A percentile compares a stretch with the other conserved stretches of the same genome.
These are phyloP conservation scores for Globisporangium solare DNA, from an alignment of 352 stramenopile genomes.

Conservation along the genomic window DNA sequence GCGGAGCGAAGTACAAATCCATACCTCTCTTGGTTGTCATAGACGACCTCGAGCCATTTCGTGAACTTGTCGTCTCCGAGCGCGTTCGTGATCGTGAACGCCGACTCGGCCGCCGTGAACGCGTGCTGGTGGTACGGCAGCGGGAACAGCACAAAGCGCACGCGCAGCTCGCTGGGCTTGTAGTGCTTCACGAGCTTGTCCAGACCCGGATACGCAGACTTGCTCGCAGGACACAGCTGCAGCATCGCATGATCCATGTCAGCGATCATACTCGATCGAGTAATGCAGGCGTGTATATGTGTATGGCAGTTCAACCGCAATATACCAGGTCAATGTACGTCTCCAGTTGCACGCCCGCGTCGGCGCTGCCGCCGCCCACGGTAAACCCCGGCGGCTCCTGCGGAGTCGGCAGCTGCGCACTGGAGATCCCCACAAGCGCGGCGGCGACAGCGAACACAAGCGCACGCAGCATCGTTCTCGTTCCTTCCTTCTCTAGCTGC, in stretches of 20 bases:
- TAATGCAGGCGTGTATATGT: too few species aligned
- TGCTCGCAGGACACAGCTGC: conserved; percentile 74
- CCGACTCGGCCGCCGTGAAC: conserved; percentile 56
- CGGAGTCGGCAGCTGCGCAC: conserved; percentile 58
- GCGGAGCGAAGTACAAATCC: neutral
- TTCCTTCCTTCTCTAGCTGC: neutral
- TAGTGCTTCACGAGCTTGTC: conserved; percentile 60
- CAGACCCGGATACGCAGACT: conserved; percentile 58
- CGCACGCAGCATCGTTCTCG: neutral
- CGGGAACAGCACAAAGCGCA: conserved; percentile 73
- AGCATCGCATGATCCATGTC: neutral
- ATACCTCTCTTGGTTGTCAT: conserved; percentile 73
- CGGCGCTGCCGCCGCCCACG: conserved; percentile 36
- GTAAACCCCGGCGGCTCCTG: conserved; percentile 60
- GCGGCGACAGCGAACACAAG: conserved; percentile 7
- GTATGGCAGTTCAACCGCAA: too few species aligned
- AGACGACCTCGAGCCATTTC: conserved; percentile 76
- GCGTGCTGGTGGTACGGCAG: conserved; percentile 77
- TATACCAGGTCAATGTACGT: conserved; percentile 73
- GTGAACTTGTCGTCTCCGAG: conserved; percentile 53
- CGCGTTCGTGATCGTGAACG: conserved; percentile 58
- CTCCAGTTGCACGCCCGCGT: conserved; percentile 74
- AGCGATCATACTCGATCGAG: too few species aligned
- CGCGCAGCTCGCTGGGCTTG: conserved; percentile 43
- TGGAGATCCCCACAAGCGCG: conserved; percentile 7